Base-by-base conservation (phyloP, 108 stramenopile species). In the Heterococcus sp. region DNA sequence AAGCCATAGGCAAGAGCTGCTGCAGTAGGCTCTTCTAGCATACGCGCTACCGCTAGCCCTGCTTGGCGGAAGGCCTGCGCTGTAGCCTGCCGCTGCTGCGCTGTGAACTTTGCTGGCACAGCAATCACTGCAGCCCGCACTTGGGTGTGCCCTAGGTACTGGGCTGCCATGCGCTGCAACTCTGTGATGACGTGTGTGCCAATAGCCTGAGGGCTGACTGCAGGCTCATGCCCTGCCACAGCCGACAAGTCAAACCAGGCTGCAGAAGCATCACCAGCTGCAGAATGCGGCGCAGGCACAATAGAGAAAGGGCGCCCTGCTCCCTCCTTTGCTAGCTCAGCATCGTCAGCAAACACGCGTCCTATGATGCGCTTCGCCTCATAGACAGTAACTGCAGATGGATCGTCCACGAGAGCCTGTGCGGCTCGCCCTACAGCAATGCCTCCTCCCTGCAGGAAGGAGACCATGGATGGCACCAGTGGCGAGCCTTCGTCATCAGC, bases 1-100 rank as follows among this genome's bases (percentile, higher is more conserved):
- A 98, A 86, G 3, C 95, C 95, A 73, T 96, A 98, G 2, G 97
- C 97, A 75, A 98, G 82, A 27, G 97, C 97, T 33, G 97, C 97
- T 5, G 95, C 97, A 3, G 93, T 91, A 14, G 97, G 97, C 87
- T 89, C 97, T 86, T 81, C 79, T 5, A 83, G 78, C 5, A 40
- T 65, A 29, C 78, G 78, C 39, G 72, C 70, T 14, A 79, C 78
- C 78, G 65, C 31, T 28, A 79, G 78, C 3, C 78, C 78, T 1
- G 78, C 78, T 11, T 38, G 32, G 2, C 39, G 78, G 64, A 72
- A 79, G 31, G 78, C 78, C 71, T 79, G 69, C 78, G 58, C 78
- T 2, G 78, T 83, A 11, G 90, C 91, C 73, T 89, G 86, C 37
- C 92, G 88, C 86, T 98, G 97, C 32, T 81, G 46, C 1, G 92